Evolutionary conservation across 192 early-diverging fungal genomes (phyloP).

Genomic region (Rhizophlyctis rosea): DNA sequence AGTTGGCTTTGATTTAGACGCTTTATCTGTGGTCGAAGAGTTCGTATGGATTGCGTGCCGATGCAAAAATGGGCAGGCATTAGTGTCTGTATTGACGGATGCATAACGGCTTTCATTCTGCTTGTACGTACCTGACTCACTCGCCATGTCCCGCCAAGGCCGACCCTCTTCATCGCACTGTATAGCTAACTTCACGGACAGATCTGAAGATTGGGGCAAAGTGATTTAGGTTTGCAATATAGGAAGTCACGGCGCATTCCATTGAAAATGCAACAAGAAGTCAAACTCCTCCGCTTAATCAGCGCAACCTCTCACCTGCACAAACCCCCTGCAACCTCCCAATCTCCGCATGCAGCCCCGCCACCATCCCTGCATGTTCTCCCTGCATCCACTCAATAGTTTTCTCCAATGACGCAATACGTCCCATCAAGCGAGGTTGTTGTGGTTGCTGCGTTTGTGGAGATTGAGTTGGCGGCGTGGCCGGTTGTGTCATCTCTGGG

Average conservation of each 20-base stretch:
- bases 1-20: too few relatives aligned
- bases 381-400: conserved; percentile 44
- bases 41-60: too few relatives aligned
- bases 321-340: conserved; percentile 34
- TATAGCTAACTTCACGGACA: neutral
- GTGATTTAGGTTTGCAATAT: conserved; percentile 17
- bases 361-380: conserved; percentile 34
- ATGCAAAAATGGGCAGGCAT: too few relatives aligned
- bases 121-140: too few relatives aligned
- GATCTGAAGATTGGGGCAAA: conserved; percentile 7
- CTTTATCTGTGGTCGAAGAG: too few relatives aligned
- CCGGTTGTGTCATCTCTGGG: too few relatives aligned
- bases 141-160: too few relatives aligned
- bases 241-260: too few relatives aligned
- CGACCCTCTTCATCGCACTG: neutral
- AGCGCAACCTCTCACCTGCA: conserved; percentile 43
- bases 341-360: conserved; percentile 47
- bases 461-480: too few relatives aligned
- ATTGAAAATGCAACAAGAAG: too few relatives aligned
- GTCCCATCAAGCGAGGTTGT: conserved; percentile 5
- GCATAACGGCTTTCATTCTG: too few relatives aligned
- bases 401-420: conserved; percentile 41
- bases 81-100: too few relatives aligned
- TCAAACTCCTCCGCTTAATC: neutral
- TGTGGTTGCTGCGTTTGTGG: neutral